Evolutionary conservation across 139 green algal genomes (phyloP).

Genomic region (Micractinium conductrix): DNA sequence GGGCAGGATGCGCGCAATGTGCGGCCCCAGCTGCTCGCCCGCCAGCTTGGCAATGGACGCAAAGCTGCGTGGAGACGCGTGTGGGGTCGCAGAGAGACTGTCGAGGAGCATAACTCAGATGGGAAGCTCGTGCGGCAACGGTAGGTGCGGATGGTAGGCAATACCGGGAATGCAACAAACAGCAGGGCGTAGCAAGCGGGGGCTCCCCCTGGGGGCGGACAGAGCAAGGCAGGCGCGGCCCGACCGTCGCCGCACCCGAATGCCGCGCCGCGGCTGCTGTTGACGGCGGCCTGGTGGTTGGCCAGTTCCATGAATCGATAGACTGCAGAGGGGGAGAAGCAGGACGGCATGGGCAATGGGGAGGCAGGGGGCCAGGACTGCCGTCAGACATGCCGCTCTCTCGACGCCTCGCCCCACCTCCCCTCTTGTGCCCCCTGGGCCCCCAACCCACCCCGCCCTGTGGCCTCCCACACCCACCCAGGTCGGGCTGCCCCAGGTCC

Average conservation of each 20-base stretch:
- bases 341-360: neutral
- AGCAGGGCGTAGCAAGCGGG: no score
- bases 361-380: no score
- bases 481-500: constrained; percentile 17
- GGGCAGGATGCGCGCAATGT: constrained; percentile 81
- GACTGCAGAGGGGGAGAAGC: constrained; percentile 31
- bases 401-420: no score
- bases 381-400: constrained; percentile 67
- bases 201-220: no score
- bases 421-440: no score
- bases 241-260: constrained; percentile 80
- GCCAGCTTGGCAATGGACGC: constrained; percentile 84
- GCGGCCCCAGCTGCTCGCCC: constrained; percentile 61
- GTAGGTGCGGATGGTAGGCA: no score
- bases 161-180: no score
- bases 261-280: constrained; percentile 78
- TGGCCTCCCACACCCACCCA: no score
- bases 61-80: constrained; percentile 51
- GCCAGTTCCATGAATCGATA: constrained; percentile 92
- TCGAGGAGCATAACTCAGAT: no score
- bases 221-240: no score
- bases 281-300: constrained; percentile 73
- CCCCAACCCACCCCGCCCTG: neutral
- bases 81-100: no score
- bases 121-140: no score